Base-by-base conservation (phyloP, 2,329 filamentous ascomycete species). In the Helminthosporium solani region DNA sequence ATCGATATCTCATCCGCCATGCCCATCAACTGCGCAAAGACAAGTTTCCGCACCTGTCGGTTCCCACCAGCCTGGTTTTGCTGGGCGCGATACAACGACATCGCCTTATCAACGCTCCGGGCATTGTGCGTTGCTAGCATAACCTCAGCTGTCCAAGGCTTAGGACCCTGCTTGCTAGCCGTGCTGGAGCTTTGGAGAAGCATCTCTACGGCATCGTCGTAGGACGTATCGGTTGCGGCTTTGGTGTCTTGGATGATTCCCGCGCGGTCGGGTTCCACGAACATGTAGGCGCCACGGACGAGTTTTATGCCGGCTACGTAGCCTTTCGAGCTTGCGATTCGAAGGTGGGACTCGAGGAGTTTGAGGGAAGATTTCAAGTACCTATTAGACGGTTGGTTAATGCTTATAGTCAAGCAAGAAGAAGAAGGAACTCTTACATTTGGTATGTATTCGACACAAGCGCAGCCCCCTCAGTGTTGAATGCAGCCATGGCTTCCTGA, bases 111-210 rank as follows among this genome's bases (percentile, higher is more conserved):
- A 33, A 43, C 41, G 25, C 41, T 43, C 25, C 37, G 33, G 1
- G 15, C 37, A 33, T 43, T 43, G 33, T 43, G 41, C 4, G 41
- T 43, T 19, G 41, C 41, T 18, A 43, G 33, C 41, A 43, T 43
- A 27, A 43, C 41, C 25, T 43, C 41, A 2, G 41, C 41, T 7
- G 15, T 31, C 41, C 41, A 43, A 33, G 41, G 41, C 25, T 43
- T 37, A 2, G 16, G 9, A 16, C 30, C 38, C 15, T n/a, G 2
- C 9, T n/a, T 3, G 16, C 20, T 7, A 2, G 20, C 16, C 25
- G 23, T 16, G 41, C 16, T 23, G 3, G 33, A 21, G 23, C 41
- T 33, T 23, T 25, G 33, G 21, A 43, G 15, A 21, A 43, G 41
- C 41, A 43, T 37, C n/a, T 37, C 41, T 15, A 37, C 41, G 16